These are phyloP conservation scores for Apiospora saccharicola DNA, from an alignment of 2,329 filamentous ascomycete genomes.

Conservation along the genomic window DNA sequence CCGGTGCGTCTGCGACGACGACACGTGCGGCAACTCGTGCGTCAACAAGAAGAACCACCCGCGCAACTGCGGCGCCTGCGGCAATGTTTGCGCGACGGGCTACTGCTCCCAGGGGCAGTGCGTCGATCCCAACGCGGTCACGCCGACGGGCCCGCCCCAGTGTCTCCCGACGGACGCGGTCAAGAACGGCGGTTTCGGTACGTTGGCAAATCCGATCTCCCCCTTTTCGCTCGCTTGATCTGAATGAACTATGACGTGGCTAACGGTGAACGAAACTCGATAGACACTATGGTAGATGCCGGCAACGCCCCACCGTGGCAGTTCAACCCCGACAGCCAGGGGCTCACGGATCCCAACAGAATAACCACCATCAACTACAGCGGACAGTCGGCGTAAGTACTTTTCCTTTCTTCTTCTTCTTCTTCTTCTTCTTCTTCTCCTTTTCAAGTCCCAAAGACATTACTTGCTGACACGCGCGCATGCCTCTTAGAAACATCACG, in stretches of 20 bases:
- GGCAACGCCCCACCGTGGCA: background rate
- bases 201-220: background rate
- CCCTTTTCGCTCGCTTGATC: too few relatives aligned
- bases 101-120: constrained; percentile 31
- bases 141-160: background rate
- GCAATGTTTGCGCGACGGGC: constrained; percentile 28
- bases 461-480: background rate
- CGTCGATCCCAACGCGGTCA: background rate
- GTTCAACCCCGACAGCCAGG: background rate
- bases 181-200: constrained; percentile 13
- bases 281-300: background rate
- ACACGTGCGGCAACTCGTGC: constrained; percentile 28
- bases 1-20: constrained; percentile 26
- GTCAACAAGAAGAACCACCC: constrained; percentile 29
- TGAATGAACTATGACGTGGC: background rate
- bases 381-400: background rate
- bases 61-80: constrained; percentile 31
- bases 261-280: background rate
- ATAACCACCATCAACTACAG: background rate
- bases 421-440: background rate
- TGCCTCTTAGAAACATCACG: background rate
- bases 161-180: constrained; percentile 4
- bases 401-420: too few relatives aligned
- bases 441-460: background rate
- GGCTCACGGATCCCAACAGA: too few relatives aligned